Evolutionary conservation across 2,329 filamentous ascomycete species (phyloP), one percentile per base, ranked within the genome.

Genomic region (Emergomyces orientalis): DNA sequence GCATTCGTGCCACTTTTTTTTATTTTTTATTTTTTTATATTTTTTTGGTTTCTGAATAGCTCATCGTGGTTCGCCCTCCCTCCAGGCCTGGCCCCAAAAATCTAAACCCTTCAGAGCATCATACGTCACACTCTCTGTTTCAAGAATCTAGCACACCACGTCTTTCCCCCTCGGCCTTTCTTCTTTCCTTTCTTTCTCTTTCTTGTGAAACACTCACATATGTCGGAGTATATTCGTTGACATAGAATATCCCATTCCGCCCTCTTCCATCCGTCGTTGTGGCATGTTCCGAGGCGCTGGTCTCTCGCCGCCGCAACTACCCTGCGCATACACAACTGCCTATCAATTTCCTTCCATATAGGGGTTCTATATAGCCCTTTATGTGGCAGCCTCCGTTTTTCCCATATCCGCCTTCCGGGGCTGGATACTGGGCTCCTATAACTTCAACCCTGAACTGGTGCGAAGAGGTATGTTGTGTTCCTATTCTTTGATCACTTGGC

Each of bases 371-470:
- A 22, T 59, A 27, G 39, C 27, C 27, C 4, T 47, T 7, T 30
- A 60, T 60, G 59, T 52, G 45, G 59, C 19, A 60, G 45, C 32
- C 22, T 39, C 34, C 49, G 7, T 56, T 45, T 34, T 55, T 61
- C 67, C 74, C 75, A 25, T 77, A 77, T 64, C 81, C 82, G 17
- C 74, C 81, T 37, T 71, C 79, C 62, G 78, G 79, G 70, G 69
- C 75, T 43, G 86, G 86, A 22, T 85, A 84, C 72, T 90, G 88
- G 87, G 82, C 81, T 4, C 84, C 86, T 32, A 84, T 88, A 62
- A 90, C 88, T 1, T 86, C 85, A 11, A 90, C 88, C 0, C 70
- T 90, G 57, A 90, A 91, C 73, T 91, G 89, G 83, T 92, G 89
- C 71, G 89, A 91, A 80, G 89, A 91, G 81, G 87, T 86, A 73